A percentile compares a stretch with the other conserved stretches of the same genome.
Evolutionary conservation across 257 asterid genomes (phyloP).

Genomic region (Solanum chilense): DNA sequence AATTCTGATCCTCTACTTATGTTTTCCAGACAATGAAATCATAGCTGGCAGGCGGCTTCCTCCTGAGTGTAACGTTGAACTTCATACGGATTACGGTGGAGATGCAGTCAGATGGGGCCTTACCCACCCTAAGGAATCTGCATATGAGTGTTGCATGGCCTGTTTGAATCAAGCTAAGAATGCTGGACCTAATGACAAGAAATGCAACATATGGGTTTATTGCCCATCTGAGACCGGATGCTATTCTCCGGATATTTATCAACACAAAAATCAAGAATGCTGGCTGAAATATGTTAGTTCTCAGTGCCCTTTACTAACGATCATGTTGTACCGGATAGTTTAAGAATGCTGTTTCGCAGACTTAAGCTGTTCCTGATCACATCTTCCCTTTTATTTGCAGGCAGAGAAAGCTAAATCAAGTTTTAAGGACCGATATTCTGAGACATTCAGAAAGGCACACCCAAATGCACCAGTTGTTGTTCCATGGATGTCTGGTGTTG

Average conservation of each 20-base stretch:
- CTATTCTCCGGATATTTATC: constrained; percentile 73
- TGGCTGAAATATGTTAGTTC: constrained; percentile 88
- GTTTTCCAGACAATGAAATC: constrained; percentile 41
- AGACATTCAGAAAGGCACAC: constrained; percentile 58
- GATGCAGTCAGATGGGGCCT: constrained; percentile 89
- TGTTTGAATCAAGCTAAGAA: constrained; percentile 69
- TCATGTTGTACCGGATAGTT: not conserved
- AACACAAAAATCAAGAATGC: constrained; percentile 77
- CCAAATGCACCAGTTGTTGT: constrained; percentile 71
- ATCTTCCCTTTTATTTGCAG: constrained; percentile 28
- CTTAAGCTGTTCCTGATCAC: not conserved
- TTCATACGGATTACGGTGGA: constrained; percentile 74
- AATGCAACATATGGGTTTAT: constrained; percentile 89
- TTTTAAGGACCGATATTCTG: constrained; percentile 62
- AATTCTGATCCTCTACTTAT: not conserved
- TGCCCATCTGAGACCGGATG: constrained; percentile 80
- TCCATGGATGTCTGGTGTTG: constrained; percentile 84
- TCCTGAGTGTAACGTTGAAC: constrained; percentile 70
- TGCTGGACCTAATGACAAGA: constrained; percentile 47
- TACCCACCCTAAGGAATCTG: constrained; percentile 82
- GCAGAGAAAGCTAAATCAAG: constrained; percentile 53
- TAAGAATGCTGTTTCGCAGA: not conserved
- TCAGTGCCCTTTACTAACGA: not conserved
- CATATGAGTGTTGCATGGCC: constrained; percentile 88
- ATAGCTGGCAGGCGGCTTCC: constrained; percentile 77